phyloP scores from a whole-genome alignment of 805 yeast species.

The Metschnikowia henanensis region DNA sequence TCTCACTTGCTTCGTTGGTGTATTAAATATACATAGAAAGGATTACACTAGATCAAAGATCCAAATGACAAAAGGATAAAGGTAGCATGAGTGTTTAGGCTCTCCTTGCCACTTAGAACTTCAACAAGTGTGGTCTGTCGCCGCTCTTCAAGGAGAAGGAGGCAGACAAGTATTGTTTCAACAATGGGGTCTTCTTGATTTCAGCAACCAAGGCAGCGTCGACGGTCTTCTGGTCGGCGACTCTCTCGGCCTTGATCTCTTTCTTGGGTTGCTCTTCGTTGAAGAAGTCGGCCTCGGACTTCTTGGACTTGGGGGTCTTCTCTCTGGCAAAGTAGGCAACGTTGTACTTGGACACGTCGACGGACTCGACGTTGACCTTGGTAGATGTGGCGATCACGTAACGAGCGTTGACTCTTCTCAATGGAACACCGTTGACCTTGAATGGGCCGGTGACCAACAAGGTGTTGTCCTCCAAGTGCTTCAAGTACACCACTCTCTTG shows the following conservation, averaged over 20 bases:
- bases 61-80: slow-evolving; percentile 13
- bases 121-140: slow-evolving; percentile 97
- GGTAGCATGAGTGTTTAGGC: slow-evolving; percentile 2
- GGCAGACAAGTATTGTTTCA: slow-evolving; percentile 94
- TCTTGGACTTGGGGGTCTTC: slow-evolving; percentile 76
- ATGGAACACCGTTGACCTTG: slow-evolving; percentile 99
- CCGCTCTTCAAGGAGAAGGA: slow-evolving; percentile 97
- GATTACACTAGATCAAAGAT: slow-evolving; percentile 11
- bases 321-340: slow-evolving; percentile 97
- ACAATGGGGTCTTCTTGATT: slow-evolving; percentile 96
- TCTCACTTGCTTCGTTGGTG: slow-evolving; percentile 17
- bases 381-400: slow-evolving; percentile 99
- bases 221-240: slow-evolving; percentile 94
- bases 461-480: slow-evolving; percentile 97
- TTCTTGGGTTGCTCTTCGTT: slow-evolving; percentile 74
- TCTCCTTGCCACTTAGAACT: slow-evolving; percentile 60
- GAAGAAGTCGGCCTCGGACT: slow-evolving; percentile 92
- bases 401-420: slow-evolving; percentile 98
- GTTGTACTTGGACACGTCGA: slow-evolving; percentile 88
- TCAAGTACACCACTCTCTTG: slow-evolving; percentile 98
- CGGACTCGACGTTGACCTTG: slow-evolving; percentile 73
- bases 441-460: slow-evolving; percentile 97
- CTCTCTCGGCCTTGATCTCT: slow-evolving; percentile 89
- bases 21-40: slow-evolving; percentile 22
- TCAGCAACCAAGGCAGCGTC: slow-evolving; percentile 91